Evolutionary conservation across 202 grass and related monocot species (phyloP).

Genomic region (Alloteropsis angusta): DNA sequence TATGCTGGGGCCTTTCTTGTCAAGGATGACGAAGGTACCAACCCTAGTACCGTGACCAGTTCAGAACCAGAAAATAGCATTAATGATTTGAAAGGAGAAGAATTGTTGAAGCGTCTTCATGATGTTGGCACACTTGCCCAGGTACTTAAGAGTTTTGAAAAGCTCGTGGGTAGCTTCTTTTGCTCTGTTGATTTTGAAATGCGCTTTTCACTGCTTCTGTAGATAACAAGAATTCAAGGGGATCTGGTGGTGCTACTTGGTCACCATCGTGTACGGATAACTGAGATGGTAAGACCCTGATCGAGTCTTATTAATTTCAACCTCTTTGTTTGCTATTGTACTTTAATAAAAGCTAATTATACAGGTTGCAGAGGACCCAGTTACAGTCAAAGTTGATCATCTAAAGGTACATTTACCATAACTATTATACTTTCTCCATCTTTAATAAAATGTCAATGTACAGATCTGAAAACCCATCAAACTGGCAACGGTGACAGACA

Average conservation of each 20-base stretch:
- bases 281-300: conserved; percentile 57
- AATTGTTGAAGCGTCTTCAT: conserved; percentile 73
- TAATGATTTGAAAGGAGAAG: conserved; percentile 85
- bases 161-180: neutral
- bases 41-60: conserved; percentile 40
- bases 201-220: conserved; percentile 23
- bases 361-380: conserved; percentile 89
- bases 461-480: neutral
- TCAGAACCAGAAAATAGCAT: conserved; percentile 77
- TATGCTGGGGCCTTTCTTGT: conserved; percentile 95
- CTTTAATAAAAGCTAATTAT: conserved; percentile 36
- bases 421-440: neutral
- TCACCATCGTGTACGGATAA: conserved; percentile 58
- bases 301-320: conserved; percentile 11
- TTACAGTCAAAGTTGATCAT: conserved; percentile 93
- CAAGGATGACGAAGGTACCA: conserved; percentile 60
- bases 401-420: conserved; percentile 57
- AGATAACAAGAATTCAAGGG: conserved; percentile 87
- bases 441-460: neutral
- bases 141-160: conserved; percentile 31
- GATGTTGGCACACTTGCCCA: conserved; percentile 88
- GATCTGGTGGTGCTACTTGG: conserved; percentile 83
- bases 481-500: neutral
- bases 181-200: conserved; percentile 13
- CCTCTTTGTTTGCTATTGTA: neutral